Conservation (phyloP, 257 asterid species). For the Solanum chilense region DNA sequence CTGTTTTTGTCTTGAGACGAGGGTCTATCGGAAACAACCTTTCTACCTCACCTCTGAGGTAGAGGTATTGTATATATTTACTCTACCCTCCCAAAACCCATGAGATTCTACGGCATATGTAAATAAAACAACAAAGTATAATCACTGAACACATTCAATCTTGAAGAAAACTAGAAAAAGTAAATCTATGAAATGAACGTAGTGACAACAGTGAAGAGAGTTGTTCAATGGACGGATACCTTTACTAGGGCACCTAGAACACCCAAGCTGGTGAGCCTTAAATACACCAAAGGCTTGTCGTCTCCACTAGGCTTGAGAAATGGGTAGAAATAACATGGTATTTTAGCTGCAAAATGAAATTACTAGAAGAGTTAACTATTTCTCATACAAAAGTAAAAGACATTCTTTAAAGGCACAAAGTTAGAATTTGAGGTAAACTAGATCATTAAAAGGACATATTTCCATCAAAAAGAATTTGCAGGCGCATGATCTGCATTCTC, state of each 20-base stretch:
- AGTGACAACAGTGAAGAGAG: background rate
- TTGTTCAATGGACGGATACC: background rate
- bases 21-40: background rate
- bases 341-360: background rate
- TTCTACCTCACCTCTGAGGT: no score
- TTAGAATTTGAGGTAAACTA: background rate
- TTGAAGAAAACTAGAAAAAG: no score
- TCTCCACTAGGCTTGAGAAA: background rate
- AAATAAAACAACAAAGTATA: background rate
- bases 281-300: background rate
- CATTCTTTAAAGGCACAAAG: background rate
- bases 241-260: background rate
- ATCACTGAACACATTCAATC: no score
- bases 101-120: background rate
- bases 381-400: background rate
- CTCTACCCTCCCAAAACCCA: no score
- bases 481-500: background rate
- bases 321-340: conserved; percentile 5
- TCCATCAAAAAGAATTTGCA: no score
- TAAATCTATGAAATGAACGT: no score
- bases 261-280: background rate
- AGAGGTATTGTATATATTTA: no score
- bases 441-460: background rate
- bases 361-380: background rate
- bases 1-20: no score